phyloP scores from a whole-genome alignment of 1,284 basidiomycete species.

The Rhodotorula sp. region DNA sequence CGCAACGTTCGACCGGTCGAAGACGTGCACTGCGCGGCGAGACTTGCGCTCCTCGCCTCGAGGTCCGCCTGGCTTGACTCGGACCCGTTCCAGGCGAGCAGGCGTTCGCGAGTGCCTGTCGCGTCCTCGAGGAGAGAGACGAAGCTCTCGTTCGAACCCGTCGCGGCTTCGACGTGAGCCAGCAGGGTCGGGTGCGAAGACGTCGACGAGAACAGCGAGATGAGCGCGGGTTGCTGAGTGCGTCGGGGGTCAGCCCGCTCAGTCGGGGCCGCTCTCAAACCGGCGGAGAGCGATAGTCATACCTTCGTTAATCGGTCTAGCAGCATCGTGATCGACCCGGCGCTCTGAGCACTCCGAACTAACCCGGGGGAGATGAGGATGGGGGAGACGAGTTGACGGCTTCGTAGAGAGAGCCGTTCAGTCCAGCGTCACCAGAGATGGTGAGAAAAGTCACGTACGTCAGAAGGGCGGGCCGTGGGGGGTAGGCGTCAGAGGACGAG shows the following conservation, averaged over 20 bases:
- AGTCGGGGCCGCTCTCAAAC: too few relatives aligned
- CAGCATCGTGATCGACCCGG: background rate
- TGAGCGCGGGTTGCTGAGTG: slow-evolving; percentile 8
- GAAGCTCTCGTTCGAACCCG: slow-evolving; percentile 17
- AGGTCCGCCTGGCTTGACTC: background rate
- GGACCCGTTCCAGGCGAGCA: slow-evolving; percentile 13
- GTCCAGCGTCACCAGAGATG: too few relatives aligned
- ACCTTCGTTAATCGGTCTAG: background rate
- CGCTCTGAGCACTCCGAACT: too few relatives aligned
- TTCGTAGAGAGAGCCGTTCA: too few relatives aligned
- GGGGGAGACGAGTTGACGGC: too few relatives aligned
- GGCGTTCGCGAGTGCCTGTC: background rate
- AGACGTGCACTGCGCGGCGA: background rate
- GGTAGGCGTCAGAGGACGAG: too few relatives aligned
- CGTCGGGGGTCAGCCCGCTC: background rate
- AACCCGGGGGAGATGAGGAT: too few relatives aligned
- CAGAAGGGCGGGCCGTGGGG: too few relatives aligned
- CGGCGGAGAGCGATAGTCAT: too few relatives aligned
- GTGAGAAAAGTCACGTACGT: too few relatives aligned
- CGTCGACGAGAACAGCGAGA: slow-evolving; percentile 37
- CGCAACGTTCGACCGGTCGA: background rate
- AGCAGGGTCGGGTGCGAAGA: slow-evolving; percentile 28
- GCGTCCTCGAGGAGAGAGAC: slow-evolving; percentile 29
- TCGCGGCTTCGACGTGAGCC: background rate
- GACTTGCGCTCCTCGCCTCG: background rate